Evolutionary conservation across 1,284 basidiomycete species (phyloP), one percentile per base, ranked within the genome.

Genomic region (Pseudozyma flocculosa): DNA sequence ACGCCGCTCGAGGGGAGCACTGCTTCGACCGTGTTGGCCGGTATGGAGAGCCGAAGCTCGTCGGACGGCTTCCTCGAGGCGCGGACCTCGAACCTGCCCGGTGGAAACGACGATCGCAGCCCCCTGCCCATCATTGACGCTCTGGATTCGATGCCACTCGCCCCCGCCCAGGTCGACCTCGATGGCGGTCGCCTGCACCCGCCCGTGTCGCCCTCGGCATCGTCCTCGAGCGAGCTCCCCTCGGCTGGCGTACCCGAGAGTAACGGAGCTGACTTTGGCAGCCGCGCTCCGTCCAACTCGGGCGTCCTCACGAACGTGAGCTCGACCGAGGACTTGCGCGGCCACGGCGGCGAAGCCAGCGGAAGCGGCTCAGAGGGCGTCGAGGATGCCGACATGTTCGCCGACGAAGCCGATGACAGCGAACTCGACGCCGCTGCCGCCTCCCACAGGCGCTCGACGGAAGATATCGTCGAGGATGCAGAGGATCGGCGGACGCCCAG

Each of bases 361-460:
- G 72, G 60, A 8, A 75, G 73, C 43, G 72, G 71, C 8, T 73
- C 71, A 42, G 73, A 75, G 17, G 66, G 71, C 26, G 68, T 67
- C 1, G 73, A 72, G 40, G 73, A 75, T 32, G 64, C 61, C 10
- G 73, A 74, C n/a, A 72, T 73, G 70, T 62, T 59, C 43, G 61
- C 57, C 13, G 74, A 75, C 18, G 72, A 70, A 14, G 64, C 51
- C 15, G 67, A 65, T 24, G 61, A 67, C 42, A 61, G 61, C 37
- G 62, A 68, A 40, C 41, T 54, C 17, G 65, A 59, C n/a, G 56
- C 45, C 3, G 22, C 43, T 13, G 52, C 54, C 32, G 46, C 50
- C 19, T 51, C 40, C 13, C 34, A 47, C 14, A 34, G 42, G 43
- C 50, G 45, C 2, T 61, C 58, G 15, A 43, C 23, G 36, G 52